Evolutionary conservation across 2,329 filamentous ascomycete species (phyloP).

Genomic region (Ambrosiella beaveri): DNA sequence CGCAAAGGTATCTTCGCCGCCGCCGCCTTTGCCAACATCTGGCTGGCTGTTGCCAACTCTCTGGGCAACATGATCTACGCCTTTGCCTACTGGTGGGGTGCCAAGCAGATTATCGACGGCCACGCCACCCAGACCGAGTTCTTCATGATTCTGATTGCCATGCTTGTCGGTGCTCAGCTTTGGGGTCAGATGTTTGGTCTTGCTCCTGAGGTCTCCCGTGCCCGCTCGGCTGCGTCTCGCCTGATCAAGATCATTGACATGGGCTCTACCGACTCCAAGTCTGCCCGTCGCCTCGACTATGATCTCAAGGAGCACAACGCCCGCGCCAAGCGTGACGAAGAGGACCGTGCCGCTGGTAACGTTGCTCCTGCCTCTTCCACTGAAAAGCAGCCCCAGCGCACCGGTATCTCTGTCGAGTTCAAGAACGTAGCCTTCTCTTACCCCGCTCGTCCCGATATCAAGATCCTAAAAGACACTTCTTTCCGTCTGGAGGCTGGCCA

Average conservation of each 20-base stretch:
- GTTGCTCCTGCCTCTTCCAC: not conserved
- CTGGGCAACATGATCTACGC: slow-evolving; percentile 53
- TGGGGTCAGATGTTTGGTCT: slow-evolving; percentile 61
- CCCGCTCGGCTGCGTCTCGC: slow-evolving; percentile 40
- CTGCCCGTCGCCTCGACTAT: slow-evolving; percentile 11
- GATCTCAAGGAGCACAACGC: slow-evolving; percentile 15
- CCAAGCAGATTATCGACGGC: slow-evolving; percentile 49
- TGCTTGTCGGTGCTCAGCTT: slow-evolving; percentile 55
- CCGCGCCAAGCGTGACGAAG: slow-evolving; percentile 21
- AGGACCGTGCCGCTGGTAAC: slow-evolving; percentile 17
- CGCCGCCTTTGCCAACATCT: slow-evolving; percentile 36
- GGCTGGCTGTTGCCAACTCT: slow-evolving; percentile 42
- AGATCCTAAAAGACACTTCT: slow-evolving; percentile 38
- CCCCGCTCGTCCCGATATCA: slow-evolving; percentile 39
- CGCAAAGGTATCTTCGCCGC: slow-evolving; percentile 36
- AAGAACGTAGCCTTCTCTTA: slow-evolving; percentile 47
- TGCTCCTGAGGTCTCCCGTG: slow-evolving; percentile 56
- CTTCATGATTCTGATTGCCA: slow-evolving; percentile 53
- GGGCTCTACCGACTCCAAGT: slow-evolving; percentile 17
- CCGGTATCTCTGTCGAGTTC: slow-evolving; percentile 29
- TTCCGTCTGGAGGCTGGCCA: slow-evolving; percentile 40
- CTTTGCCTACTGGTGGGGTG: slow-evolving; percentile 67
- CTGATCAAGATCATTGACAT: slow-evolving; percentile 36
- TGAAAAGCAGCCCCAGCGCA: slow-evolving; percentile 17
- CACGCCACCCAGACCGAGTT: slow-evolving; percentile 50